These are phyloP conservation scores for Blumeria graminis DNA, from an alignment of 2,329 filamentous ascomycete species.

Conservation along the genomic window DNA sequence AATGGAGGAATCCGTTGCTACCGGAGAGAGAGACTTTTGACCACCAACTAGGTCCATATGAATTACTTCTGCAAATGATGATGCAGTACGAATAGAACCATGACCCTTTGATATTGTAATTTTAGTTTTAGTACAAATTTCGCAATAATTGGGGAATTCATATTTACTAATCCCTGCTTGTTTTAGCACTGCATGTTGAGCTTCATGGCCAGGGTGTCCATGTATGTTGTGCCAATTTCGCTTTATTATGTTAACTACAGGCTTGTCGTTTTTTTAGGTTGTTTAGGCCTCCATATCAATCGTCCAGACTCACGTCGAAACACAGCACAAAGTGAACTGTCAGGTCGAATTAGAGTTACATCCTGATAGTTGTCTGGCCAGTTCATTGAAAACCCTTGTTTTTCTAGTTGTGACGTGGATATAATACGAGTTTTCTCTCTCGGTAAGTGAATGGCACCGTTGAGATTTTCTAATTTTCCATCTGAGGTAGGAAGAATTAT, in stretches of 20 bases:
- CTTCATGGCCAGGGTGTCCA: not conserved
- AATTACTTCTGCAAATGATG: not conserved
- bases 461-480: not conserved
- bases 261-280: not conserved
- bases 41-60: not conserved
- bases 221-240: not conserved
- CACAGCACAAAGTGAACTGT: not conserved
- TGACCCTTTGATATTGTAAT: not conserved
- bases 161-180: not conserved
- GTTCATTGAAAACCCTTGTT: not conserved
- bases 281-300: not conserved
- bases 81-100: not conserved
- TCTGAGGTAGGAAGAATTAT: not conserved
- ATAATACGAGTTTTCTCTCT: not conserved
- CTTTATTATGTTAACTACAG: not conserved
- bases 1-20: not conserved
- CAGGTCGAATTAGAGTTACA: not conserved
- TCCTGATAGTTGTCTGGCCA: not conserved
- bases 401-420: constrained; percentile 1
- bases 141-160: not conserved
- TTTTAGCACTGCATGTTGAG: not conserved
- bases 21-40: not conserved
- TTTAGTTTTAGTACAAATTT: not conserved
- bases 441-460: not conserved
- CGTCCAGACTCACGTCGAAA: not conserved